phyloP scores from a whole-genome alignment of 805 yeast genomes.

The Yueomyces sinensis region DNA sequence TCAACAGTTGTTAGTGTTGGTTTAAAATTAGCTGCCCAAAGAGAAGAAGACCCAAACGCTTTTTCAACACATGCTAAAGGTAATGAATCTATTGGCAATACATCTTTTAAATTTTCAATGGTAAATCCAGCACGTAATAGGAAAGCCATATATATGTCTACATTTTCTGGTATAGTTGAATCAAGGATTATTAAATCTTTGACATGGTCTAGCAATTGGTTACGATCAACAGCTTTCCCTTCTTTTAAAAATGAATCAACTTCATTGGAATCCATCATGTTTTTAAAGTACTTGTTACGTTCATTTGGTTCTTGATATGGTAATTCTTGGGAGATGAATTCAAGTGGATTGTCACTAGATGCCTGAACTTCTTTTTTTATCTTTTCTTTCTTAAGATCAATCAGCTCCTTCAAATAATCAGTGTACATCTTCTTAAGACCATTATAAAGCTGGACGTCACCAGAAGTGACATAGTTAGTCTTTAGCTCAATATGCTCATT shows the following conservation, averaged over 20 bases:
- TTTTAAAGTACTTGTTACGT: conserved; percentile 16
- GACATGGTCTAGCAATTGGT: conserved; percentile 9
- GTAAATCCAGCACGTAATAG: conserved; percentile 13
- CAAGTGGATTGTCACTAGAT: conserved; percentile 6
- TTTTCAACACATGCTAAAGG: too few species aligned
- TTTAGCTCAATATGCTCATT: conserved; percentile 16
- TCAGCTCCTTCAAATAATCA: conserved; percentile 18
- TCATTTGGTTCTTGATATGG: conserved; percentile 15
- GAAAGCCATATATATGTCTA: conserved; percentile 12
- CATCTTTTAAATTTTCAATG: conserved; percentile 4
- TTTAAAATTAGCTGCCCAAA: too few species aligned
- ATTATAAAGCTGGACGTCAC: conserved; percentile 17
- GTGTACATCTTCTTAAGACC: conserved; percentile 21
- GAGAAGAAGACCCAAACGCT: too few species aligned
- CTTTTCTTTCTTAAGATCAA: conserved; percentile 8
- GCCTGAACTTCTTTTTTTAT: not conserved
- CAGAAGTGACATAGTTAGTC: conserved; percentile 12
- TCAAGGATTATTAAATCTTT: conserved; percentile 15
- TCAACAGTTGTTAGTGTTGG: too few species aligned
- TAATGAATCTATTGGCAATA: conserved; percentile 2
- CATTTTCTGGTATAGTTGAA: conserved; percentile 13
- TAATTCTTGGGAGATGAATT: conserved; percentile 13
- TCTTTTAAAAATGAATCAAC: conserved; percentile 1
- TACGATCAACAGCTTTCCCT: conserved; percentile 1
- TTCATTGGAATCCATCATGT: conserved; percentile 6